Evolutionary conservation across 768 basidiomycete species (phyloP).

Genomic region (Polyporus arcularius): DNA sequence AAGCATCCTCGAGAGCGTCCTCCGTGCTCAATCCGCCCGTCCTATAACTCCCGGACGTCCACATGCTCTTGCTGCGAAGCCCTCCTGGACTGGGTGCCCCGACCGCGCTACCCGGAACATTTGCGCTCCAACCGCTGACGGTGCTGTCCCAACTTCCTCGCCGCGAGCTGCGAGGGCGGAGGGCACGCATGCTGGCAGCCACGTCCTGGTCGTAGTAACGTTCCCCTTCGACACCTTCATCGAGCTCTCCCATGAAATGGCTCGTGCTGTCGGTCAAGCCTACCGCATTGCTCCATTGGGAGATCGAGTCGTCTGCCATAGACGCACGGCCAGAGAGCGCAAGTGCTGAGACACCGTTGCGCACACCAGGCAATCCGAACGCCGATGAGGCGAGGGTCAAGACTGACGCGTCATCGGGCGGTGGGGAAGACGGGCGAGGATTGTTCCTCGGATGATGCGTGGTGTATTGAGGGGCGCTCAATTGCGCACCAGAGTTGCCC

Average conservation of each 20-base stretch:
- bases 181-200: slow-evolving; percentile 87
- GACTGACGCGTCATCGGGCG: slow-evolving; percentile 88
- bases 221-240: slow-evolving; percentile 48
- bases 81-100: slow-evolving; percentile 22
- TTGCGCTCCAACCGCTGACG: slow-evolving; percentile 86
- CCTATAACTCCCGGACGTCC: slow-evolving; percentile 61
- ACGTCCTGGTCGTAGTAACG: slow-evolving; percentile 55
- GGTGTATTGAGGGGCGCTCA: slow-evolving; percentile 88
- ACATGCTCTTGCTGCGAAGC: slow-evolving; percentile 54
- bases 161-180: slow-evolving; percentile 82
- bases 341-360: slow-evolving; percentile 40
- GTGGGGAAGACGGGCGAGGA: slow-evolving; percentile 88
- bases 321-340: slow-evolving; percentile 29
- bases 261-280: slow-evolving; percentile 59
- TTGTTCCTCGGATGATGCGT: slow-evolving; percentile 95
- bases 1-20: slow-evolving; percentile 36
- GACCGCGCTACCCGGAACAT: slow-evolving; percentile 44
- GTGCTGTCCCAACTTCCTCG: slow-evolving; percentile 93
- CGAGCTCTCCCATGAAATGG: slow-evolving; percentile 57
- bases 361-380: slow-evolving; percentile 70
- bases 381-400: slow-evolving; percentile 94
- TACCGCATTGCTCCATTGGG: slow-evolving; percentile 57
- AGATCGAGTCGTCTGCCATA: slow-evolving; percentile 58
- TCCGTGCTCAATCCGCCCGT: slow-evolving; percentile 52
- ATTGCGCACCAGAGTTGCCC: slow-evolving; percentile 29